Evolutionary conservation across 148 eudicot genomes (phyloP), one percentile per base, ranked within the genome.

Genomic region (Rhododendron ovatum): DNA sequence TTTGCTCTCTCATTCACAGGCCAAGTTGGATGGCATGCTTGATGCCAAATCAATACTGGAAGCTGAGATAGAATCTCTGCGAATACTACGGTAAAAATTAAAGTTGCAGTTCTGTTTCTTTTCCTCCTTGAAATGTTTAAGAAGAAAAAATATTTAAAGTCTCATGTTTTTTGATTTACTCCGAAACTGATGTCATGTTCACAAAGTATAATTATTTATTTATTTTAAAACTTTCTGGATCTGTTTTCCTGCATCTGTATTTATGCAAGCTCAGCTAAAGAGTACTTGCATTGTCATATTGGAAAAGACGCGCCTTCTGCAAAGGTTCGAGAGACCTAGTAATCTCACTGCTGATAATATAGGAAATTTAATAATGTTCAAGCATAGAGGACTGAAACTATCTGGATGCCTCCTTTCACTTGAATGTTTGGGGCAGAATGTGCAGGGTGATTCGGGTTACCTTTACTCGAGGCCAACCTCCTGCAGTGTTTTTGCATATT

Each of bases 11-110:
- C 92, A 91, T 83, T 88, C 93, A 65, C 86, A 90, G 91, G 86
- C 74, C 43, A 93, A 93, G 90, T 88, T 87, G 83, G 98, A 95
- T 89, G 94, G 90, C 33, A 48, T 93, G 57, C 89, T 92, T 89
- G 96, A 94, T 89, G 89, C 88, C 47, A 97, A 94, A 86, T 92
- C 99, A 61, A 77, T 95, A 88, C 89, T 97, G 71, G 95, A 94
- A 89, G 95, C 98, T 86, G 98, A 97, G 91, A 88, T 93, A 82
- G 99, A 97, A 92, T 96, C 98, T 80, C 88, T 97, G 78, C 94
- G 93, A 76, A 95, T 94, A 88, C 90, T 97, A 82, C 95, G 98
- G 99, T 95, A 92, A 63, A 6, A 35, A 24, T 87, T 81, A n/a
- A 82, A 24, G 24, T 8, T 48, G 43, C 26, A 57, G 30, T 71